Percentiles rank a stretch among this genome's conserved stretches.
Conservation (phyloP, 805 yeast species). For the Cyberlindnera misumaiensis region DNA sequence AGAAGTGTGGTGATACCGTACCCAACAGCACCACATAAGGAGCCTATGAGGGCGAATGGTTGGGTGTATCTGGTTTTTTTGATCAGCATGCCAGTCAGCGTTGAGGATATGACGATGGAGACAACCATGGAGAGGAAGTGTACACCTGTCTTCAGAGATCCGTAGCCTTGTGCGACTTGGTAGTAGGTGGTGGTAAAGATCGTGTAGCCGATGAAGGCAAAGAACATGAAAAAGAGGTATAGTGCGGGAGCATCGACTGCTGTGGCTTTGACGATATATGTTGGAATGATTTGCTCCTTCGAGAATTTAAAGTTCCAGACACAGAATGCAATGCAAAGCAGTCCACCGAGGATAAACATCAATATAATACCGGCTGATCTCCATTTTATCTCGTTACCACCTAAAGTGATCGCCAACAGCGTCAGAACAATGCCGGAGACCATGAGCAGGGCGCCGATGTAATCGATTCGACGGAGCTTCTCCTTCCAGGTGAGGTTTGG, state of each 20-base stretch:
- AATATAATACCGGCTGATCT: slow-evolving; percentile 44
- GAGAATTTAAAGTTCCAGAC: slow-evolving; percentile 14
- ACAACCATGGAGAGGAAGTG: slow-evolving; percentile 18
- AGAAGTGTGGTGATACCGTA: slow-evolving; percentile 28
- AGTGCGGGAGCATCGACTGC: slow-evolving; percentile 22
- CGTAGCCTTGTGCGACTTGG: slow-evolving; percentile 36
- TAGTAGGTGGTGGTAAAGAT: slow-evolving; percentile 41
- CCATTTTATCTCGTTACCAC: slow-evolving; percentile 49
- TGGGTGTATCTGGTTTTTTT: slow-evolving; percentile 29
- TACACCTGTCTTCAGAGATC: slow-evolving; percentile 17
- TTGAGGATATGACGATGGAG: slow-evolving; percentile 8
- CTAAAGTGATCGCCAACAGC: slow-evolving; percentile 46
- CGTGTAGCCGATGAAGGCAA: slow-evolving; percentile 32
- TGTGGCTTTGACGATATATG: slow-evolving; percentile 1
- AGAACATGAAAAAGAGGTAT: slow-evolving; percentile 30
- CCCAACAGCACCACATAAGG: slow-evolving; percentile 26
- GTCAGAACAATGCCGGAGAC: slow-evolving; percentile 39
- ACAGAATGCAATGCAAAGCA: slow-evolving; percentile 4
- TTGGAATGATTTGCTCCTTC: slow-evolving; percentile 14
- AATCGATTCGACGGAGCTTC: slow-evolving; percentile 40
- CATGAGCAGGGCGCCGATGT: slow-evolving; percentile 37
- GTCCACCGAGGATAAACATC: slow-evolving; percentile 32
- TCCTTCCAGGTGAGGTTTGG: slow-evolving; percentile 32
- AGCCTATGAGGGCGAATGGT: slow-evolving; percentile 29
- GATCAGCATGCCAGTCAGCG: slow-evolving; percentile 24